phyloP scores from a whole-genome alignment of 179 eudicot genomes.

The Sideroxylon spinosum region DNA sequence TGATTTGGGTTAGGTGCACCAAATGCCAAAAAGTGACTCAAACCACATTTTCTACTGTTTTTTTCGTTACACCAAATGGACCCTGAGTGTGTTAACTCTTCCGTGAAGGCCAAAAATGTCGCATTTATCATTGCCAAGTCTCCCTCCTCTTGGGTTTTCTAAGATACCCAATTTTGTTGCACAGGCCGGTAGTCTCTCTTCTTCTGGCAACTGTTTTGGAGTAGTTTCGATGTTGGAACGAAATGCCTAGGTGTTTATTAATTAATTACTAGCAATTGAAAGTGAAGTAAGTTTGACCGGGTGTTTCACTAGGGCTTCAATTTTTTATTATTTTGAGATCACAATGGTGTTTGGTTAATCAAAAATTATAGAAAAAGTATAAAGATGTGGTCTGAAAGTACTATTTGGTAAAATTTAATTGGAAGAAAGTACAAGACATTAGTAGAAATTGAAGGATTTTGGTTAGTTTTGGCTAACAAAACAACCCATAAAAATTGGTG shows the following conservation, averaged over 20 bases:
- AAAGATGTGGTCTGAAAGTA: no score
- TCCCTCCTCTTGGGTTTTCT: conserved; percentile 15
- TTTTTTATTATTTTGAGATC: not conserved
- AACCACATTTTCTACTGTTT: no score
- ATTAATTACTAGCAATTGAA: conserved; percentile 21
- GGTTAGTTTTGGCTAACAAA: no score
- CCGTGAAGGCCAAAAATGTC: conserved; percentile 18
- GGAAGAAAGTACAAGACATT: no score
- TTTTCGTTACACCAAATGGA: no score
- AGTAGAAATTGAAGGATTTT: no score
- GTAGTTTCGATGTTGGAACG: conserved; percentile 13
- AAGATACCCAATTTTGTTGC: conserved; percentile 23
- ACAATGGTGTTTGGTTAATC: no score
- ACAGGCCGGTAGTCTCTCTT: conserved; percentile 8
- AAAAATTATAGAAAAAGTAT: no score
- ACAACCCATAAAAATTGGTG: no score
- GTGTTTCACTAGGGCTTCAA: not conserved
- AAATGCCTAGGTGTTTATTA: conserved; percentile 21
- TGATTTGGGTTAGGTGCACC: no score
- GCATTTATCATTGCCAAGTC: conserved; percentile 17
- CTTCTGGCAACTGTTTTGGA: conserved; percentile 19
- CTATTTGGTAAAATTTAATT: no score
- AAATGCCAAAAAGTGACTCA: no score
- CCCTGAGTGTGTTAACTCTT: conserved; percentile 5
- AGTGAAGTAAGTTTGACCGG: conserved; percentile 11